phyloP scores from a whole-genome alignment of 106 monocot species.

The Posidonia australis region DNA sequence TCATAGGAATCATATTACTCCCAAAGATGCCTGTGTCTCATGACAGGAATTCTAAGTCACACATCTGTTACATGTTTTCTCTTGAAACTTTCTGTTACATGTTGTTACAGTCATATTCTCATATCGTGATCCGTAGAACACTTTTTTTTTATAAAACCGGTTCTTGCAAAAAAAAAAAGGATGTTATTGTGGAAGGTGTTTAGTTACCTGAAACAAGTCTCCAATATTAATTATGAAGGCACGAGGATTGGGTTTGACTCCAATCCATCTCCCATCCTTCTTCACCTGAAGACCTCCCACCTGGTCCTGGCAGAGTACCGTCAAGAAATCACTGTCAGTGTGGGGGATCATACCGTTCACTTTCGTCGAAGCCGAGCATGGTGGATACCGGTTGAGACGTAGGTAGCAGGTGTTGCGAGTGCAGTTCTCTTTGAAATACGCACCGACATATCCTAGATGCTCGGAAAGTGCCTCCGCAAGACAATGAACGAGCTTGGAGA shows the following conservation, averaged over 20 bases:
- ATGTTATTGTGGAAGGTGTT: too few species aligned
- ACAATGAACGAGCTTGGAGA: constrained; percentile 21
- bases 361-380: constrained; percentile 7
- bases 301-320: constrained; percentile 42
- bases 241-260: constrained; percentile 33
- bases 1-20: too few species aligned
- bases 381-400: constrained; percentile 45
- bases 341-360: constrained; percentile 37
- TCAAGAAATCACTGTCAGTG: constrained; percentile 57
- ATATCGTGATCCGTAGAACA: too few species aligned
- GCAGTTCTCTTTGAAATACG: constrained; percentile 13
- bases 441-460: constrained; percentile 11
- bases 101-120: too few species aligned
- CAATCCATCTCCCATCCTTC: constrained; percentile 36
- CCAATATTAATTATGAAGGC: constrained; percentile 53
- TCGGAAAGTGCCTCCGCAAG: constrained; percentile 22
- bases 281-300: constrained; percentile 41
- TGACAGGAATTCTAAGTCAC: too few species aligned
- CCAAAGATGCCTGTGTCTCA: too few species aligned
- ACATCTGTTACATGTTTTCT: too few species aligned
- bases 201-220: constrained; percentile 45
- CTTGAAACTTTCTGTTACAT: too few species aligned
- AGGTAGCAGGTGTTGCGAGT: constrained; percentile 32
- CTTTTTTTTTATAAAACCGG: too few species aligned
- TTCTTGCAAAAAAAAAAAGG: too few species aligned